Evolutionary conservation across 2,329 filamentous ascomycete genomes (phyloP).

Genomic region (Colletotrichum viniferum): DNA sequence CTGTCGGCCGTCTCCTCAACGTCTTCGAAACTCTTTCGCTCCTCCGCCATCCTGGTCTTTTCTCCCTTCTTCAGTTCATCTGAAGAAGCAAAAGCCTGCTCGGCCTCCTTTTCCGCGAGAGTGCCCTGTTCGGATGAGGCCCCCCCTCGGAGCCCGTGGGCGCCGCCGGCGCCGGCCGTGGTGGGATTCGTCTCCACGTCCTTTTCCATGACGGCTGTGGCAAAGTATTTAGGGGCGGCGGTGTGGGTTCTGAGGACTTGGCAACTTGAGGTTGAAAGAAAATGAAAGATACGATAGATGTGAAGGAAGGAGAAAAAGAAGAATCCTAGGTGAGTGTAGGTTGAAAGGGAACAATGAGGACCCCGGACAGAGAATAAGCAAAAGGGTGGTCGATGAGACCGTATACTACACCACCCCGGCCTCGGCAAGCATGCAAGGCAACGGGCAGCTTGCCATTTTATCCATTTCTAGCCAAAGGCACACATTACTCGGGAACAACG

Average conservation of each 20-base stretch:
- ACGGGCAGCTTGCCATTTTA: neutral
- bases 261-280: neutral
- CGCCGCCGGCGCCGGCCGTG: neutral
- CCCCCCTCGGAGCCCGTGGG: slow-evolving; percentile 11
- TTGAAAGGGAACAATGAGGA: neutral
- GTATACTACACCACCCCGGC: neutral
- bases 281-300: neutral
- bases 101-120: slow-evolving; percentile 5
- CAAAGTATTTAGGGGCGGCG: neutral
- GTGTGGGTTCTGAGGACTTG: neutral
- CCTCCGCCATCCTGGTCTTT: neutral
- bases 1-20: slow-evolving; percentile 15
- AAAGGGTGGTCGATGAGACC: neutral
- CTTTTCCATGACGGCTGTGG: slow-evolving; percentile 3
- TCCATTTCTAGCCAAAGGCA: neutral
- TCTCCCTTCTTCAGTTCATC: neutral
- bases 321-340: neutral
- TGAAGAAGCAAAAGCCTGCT: neutral
- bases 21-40: slow-evolving; percentile 15
- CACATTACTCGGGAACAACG: neutral
- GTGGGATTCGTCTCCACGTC: neutral
- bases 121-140: neutral
- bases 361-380: neutral
- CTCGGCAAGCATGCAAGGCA: neutral
- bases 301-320: neutral